A percentile compares a stretch with the other conserved stretches of the same genome.
phyloP scores from a whole-genome alignment of 805 yeast genomes.

The Candida sonorensis region DNA sequence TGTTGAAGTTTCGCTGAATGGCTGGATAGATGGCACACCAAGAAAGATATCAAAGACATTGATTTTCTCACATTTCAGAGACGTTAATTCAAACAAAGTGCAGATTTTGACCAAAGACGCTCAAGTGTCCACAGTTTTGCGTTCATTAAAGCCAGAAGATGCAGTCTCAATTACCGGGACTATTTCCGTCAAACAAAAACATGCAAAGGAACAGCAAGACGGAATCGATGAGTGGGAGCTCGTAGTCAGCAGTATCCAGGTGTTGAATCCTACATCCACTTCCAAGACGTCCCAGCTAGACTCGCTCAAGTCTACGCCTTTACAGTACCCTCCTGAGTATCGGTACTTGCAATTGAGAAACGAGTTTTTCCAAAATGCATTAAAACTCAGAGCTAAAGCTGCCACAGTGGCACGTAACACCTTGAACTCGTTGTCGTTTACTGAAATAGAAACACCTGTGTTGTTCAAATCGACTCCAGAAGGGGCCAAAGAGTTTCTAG shows the following conservation, averaged over 20 bases:
- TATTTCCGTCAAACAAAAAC: constrained; percentile 30
- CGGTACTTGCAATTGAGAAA: constrained; percentile 76
- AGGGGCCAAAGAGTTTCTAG: constrained; percentile 93
- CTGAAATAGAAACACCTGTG: constrained; percentile 88
- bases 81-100: constrained; percentile 55
- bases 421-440: constrained; percentile 41
- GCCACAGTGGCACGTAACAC: constrained; percentile 35
- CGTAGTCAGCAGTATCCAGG: constrained; percentile 40
- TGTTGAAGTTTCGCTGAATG: constrained; percentile 47
- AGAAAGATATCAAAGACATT: constrained; percentile 56
- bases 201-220: constrained; percentile 13
- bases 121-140: constrained; percentile 30
- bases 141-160: constrained; percentile 62
- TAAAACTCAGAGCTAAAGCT: constrained; percentile 50
- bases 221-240: constrained; percentile 46
- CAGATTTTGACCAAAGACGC: constrained; percentile 47
- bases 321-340: constrained; percentile 69
- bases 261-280: constrained; percentile 51
- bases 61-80: constrained; percentile 72
- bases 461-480: constrained; percentile 95
- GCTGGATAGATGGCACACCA: constrained; percentile 81
- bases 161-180: constrained; percentile 61
- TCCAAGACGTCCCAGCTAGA: constrained; percentile 61
- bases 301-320: constrained; percentile 44
- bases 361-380: constrained; percentile 45